phyloP scores from a whole-genome alignment of 257 asterid genomes.

The Ajuga chamaepitys region DNA sequence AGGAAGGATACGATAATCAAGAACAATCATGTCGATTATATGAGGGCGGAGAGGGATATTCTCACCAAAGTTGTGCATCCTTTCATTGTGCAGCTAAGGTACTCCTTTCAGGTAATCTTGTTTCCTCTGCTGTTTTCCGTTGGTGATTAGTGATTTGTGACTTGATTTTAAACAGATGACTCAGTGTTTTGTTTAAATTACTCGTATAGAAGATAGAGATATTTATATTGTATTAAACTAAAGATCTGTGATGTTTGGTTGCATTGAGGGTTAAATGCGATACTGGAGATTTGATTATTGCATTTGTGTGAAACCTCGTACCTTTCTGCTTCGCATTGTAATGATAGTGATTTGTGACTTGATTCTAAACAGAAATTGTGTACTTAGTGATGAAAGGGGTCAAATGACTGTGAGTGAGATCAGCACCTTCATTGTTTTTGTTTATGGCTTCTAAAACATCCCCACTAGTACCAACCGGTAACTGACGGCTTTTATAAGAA shows the following conservation, averaged over 20 bases:
- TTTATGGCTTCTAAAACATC: too few species aligned
- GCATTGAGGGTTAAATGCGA: slow-evolving; percentile 1
- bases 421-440: too few species aligned
- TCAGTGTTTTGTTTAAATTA: not conserved
- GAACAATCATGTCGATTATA: slow-evolving; percentile 89
- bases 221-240: not conserved
- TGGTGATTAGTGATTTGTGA: not conserved
- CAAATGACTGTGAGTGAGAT: too few species aligned
- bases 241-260: not conserved
- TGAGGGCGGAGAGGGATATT: slow-evolving; percentile 91
- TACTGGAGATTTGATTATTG: not conserved
- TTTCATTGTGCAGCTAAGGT: slow-evolving; percentile 74
- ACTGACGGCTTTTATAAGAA: too few species aligned
- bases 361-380: too few species aligned
- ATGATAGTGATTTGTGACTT: too few species aligned
- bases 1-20: slow-evolving; percentile 77
- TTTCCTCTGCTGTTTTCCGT: not conserved
- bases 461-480: too few species aligned
- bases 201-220: not conserved
- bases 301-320: not conserved
- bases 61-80: slow-evolving; percentile 92
- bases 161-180: not conserved
- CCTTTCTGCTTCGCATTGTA: too few species aligned
- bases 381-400: too few species aligned
- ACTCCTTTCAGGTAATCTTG: slow-evolving; percentile 68